A percentile compares a stretch with the other conserved stretches of the same genome.
Conservation (phyloP, 345 rosid genomes). For the Rhodamnia argentea region DNA sequence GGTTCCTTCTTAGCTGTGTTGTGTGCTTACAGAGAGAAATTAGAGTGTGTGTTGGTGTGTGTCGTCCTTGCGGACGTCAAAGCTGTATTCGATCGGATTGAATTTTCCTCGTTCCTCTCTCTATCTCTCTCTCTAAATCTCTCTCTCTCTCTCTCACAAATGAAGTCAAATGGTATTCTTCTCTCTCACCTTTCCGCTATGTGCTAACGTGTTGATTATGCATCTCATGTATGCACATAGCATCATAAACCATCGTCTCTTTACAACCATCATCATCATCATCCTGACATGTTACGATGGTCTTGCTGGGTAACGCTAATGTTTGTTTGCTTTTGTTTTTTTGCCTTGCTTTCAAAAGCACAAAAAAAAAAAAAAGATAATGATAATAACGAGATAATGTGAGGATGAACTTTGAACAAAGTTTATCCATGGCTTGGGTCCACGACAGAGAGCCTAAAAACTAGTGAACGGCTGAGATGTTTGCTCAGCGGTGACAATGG, state of each 20-base stretch:
- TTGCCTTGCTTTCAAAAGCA: background rate
- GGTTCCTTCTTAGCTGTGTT: background rate
- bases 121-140: slow-evolving; percentile 9
- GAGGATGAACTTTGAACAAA: background rate
- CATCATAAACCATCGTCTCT: background rate
- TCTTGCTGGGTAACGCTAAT: background rate
- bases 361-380: background rate
- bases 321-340: background rate
- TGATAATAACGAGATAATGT: background rate
- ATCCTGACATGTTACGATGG: background rate
- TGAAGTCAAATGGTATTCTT: slow-evolving; percentile 40
- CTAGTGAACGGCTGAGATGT: background rate
- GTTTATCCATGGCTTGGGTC: background rate
- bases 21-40: slow-evolving; percentile 6
- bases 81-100: slow-evolving; percentile 60
- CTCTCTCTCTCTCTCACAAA: slow-evolving; percentile 19
- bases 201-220: background rate
- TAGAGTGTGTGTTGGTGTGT: slow-evolving; percentile 17
- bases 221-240: background rate
- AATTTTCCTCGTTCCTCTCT: slow-evolving; percentile 36
- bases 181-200: background rate
- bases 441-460: background rate
- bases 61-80: slow-evolving; percentile 95
- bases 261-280: background rate
- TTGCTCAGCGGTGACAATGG: background rate